A percentile compares a stretch with the other conserved stretches of the same genome.
Conservation (phyloP, 805 yeast species). For the Pichia nanzhaoensis region DNA sequence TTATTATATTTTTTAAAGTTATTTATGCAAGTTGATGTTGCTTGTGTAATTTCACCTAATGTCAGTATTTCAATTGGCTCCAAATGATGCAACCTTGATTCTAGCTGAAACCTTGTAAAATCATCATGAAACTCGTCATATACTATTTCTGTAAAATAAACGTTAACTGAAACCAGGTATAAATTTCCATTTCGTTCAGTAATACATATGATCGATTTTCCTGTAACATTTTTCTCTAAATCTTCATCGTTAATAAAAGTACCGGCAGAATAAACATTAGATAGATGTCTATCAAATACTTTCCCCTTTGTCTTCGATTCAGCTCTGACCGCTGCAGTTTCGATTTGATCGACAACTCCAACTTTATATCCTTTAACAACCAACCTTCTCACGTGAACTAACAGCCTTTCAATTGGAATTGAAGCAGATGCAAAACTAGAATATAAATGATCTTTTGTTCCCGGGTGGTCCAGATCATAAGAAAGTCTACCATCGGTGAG, state of each 20-base stretch:
- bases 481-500: conserved; percentile 62
- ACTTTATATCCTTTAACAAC: conserved; percentile 70
- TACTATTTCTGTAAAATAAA: conserved; percentile 67
- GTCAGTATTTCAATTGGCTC: conserved; percentile 70
- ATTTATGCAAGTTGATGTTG: conserved; percentile 25
- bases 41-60: conserved; percentile 34
- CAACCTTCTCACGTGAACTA: conserved; percentile 68
- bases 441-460: conserved; percentile 37
- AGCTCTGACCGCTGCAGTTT: conserved; percentile 68
- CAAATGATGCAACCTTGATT: conserved; percentile 66
- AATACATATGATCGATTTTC: conserved; percentile 43
- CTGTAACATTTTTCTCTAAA: conserved; percentile 17
- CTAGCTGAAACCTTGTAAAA: conserved; percentile 50
- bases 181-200: conserved; percentile 27
- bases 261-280: conserved; percentile 73
- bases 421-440: conserved; percentile 74
- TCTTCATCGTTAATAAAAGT: conserved; percentile 63
- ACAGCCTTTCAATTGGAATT: conserved; percentile 72
- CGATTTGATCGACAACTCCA: conserved; percentile 81
- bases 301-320: conserved; percentile 41
- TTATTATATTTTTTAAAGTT: conserved; percentile 14
- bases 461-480: conserved; percentile 38
- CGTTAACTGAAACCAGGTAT: conserved; percentile 58
- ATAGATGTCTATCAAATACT: conserved; percentile 61
- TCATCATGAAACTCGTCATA: conserved; percentile 67